These are phyloP conservation scores for Skeletonema menzelii DNA, from an alignment of 108 stramenopile genomes.

Conservation along the genomic window DNA sequence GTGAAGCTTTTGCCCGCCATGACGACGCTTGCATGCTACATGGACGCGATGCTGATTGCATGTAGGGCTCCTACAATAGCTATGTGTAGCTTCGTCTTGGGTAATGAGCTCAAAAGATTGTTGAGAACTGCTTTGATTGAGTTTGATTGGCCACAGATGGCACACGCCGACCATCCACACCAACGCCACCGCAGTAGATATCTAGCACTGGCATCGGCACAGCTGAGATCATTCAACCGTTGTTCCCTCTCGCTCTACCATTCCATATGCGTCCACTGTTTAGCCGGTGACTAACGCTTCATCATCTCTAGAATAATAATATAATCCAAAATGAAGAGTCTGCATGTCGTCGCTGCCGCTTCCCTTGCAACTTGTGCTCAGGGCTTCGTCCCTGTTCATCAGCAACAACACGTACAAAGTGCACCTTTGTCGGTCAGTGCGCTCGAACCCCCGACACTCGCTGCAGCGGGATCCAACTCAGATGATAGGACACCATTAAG, in stretches of 20 bases:
- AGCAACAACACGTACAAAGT: background rate
- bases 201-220: no score
- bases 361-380: background rate
- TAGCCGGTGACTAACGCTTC: background rate
- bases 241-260: background rate
- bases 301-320: background rate
- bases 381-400: background rate
- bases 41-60: no score
- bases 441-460: background rate
- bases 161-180: no score
- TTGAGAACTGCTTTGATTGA: background rate
- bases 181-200: background rate
- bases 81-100: no score
- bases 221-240: background rate
- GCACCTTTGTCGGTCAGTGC: background rate
- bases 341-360: background rate
- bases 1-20: no score
- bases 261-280: background rate
- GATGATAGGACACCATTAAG: conserved; percentile 48
- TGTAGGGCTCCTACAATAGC: no score
- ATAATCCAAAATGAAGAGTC: background rate
- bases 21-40: no score
- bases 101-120: background rate
- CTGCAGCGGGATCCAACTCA: conserved; percentile 57
- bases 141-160: background rate